phyloP scores from a whole-genome alignment of 2,329 filamentous ascomycete genomes.

The Fusarium dlaminii region DNA sequence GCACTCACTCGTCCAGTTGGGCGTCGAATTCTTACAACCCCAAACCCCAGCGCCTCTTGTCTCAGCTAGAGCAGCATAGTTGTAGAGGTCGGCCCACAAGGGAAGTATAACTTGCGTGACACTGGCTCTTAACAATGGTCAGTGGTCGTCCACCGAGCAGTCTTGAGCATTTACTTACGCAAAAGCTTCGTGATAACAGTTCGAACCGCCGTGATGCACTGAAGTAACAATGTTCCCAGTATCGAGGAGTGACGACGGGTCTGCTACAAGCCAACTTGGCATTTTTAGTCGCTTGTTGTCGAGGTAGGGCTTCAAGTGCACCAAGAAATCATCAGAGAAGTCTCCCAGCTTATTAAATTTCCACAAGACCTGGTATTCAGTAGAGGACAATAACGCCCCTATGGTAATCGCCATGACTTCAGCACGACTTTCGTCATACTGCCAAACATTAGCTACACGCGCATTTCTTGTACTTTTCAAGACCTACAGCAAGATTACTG shows the following conservation, averaged over 20 bases:
- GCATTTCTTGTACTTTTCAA: accelerated
- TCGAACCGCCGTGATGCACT: constrained; percentile 36
- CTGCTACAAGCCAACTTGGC: constrained; percentile 41
- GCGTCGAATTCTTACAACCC: constrained; percentile 48
- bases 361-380: constrained; percentile 46
- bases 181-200: constrained; percentile 33
- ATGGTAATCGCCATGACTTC: neutral
- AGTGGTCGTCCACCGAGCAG: accelerated
- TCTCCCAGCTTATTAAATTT: constrained; percentile 34
- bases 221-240: constrained; percentile 38
- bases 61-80: constrained; percentile 55
- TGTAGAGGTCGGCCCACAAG: constrained; percentile 57
- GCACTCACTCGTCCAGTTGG: constrained; percentile 41
- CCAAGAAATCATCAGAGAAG: constrained; percentile 11
- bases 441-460: accelerated
- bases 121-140: constrained; percentile 43
- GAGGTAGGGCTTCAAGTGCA: constrained; percentile 14
- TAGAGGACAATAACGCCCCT: neutral
- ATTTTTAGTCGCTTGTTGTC: constrained; percentile 31
- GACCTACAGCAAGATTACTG: constrained; percentile 40
- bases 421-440: constrained; percentile 5
- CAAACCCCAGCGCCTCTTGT: constrained; percentile 54
- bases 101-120: constrained; percentile 58
- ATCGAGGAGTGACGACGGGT: constrained; percentile 46
- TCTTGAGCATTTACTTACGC: neutral